Percentiles rank a stretch among this genome's conserved stretches.
Evolutionary conservation across 2,329 filamentous ascomycete genomes (phyloP).

Genomic region (Fusarium multiceps): DNA sequence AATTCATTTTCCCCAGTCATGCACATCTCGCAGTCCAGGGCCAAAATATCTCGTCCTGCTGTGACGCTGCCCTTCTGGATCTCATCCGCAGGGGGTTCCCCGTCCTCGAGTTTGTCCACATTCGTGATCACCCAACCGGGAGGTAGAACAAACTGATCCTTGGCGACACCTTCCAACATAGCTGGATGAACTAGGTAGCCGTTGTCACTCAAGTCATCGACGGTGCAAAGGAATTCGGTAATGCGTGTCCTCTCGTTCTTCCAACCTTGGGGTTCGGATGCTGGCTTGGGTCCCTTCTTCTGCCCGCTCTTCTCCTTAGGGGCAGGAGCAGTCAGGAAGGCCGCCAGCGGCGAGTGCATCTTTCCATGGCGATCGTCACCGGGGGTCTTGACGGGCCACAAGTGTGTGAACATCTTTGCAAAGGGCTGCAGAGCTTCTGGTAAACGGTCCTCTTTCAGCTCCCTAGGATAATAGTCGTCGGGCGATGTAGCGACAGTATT

Average conservation of each 20-base stretch:
- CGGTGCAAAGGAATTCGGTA: constrained; percentile 78
- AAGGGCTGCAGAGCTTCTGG: constrained; percentile 71
- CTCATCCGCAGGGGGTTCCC: constrained; percentile 73
- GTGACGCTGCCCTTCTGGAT: constrained; percentile 86
- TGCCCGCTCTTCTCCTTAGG: constrained; percentile 73
- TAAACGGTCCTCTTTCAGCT: constrained; percentile 62
- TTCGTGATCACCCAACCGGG: constrained; percentile 86
- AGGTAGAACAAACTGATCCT: constrained; percentile 63
- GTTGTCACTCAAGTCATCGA: constrained; percentile 81
- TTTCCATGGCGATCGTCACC: constrained; percentile 84
- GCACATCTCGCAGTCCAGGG: constrained; percentile 98
- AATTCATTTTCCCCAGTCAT: constrained; percentile 82
- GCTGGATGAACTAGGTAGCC: constrained; percentile 88
- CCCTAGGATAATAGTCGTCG: constrained; percentile 70
- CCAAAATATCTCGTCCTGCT: constrained; percentile 80
- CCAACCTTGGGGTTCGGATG: constrained; percentile 73
- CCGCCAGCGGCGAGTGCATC: constrained; percentile 87
- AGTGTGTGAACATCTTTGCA: constrained; percentile 83
- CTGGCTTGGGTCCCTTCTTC: constrained; percentile 68
- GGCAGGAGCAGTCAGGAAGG: constrained; percentile 81
- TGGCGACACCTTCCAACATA: constrained; percentile 70
- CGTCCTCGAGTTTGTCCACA: constrained; percentile 74
- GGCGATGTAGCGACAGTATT: constrained; percentile 56
- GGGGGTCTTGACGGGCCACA: constrained; percentile 90
- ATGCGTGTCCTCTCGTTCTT: constrained; percentile 83